Percentiles rank a stretch among this genome's conserved stretches.
Evolutionary conservation across 2,329 filamentous ascomycete species (phyloP).

Genomic region (Botrytis deweyae): DNA sequence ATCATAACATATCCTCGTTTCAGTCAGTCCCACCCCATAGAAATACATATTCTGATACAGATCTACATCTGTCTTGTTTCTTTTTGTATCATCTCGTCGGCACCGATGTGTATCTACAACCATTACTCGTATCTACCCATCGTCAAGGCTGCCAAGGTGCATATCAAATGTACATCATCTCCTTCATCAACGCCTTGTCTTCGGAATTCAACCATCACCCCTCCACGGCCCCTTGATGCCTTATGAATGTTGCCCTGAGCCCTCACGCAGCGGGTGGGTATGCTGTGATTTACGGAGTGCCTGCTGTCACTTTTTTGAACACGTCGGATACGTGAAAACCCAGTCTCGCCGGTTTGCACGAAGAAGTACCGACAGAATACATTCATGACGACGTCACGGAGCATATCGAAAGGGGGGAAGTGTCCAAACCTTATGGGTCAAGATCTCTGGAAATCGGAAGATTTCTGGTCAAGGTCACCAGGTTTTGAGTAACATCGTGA

Average conservation of each 20-base stretch:
- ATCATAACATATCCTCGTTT: not conserved
- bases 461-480: not conserved
- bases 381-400: conserved; percentile 14
- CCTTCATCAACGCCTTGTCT: conserved; percentile 13
- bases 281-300: not conserved
- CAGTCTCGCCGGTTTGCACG: conserved; percentile 10
- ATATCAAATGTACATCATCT: conserved; percentile 18
- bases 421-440: not conserved
- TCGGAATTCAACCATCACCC: conserved; percentile 1
- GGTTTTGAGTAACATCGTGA: conserved; percentile 5
- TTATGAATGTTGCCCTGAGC: not conserved
- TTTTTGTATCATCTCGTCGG: not conserved
- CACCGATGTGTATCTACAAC: not conserved
- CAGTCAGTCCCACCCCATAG: too few relatives aligned
- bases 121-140: conserved; percentile 11
- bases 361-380: conserved; percentile 15
- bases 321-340: not conserved
- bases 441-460: not conserved
- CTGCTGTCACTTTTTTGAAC: conserved; percentile 3
- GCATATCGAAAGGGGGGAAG: not conserved
- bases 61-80: not conserved
- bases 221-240: conserved; percentile 7
- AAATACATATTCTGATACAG: not conserved
- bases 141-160: conserved; percentile 14
- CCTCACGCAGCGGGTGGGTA: conserved; percentile 2